Evolutionary conservation across 1,139 yeast genomes (phyloP), one percentile per base, ranked within the genome.

Genomic region (Taiozyma sp.): DNA sequence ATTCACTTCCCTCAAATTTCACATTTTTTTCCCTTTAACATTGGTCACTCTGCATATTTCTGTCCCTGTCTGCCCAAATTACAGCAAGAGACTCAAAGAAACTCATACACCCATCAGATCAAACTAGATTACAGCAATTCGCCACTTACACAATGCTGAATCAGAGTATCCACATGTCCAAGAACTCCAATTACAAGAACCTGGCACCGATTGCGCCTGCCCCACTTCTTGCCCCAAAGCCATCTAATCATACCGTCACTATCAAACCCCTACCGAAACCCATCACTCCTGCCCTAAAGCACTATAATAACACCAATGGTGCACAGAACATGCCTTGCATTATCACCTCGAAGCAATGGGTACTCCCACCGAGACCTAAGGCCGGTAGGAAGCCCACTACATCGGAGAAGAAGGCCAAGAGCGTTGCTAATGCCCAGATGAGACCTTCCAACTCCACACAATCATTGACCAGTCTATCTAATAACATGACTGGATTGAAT

Each of bases 291-390:
- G 24, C 24, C 1, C 2, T 37, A 6, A 35, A 35, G 11, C 39
- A 35, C 4, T 26, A 37, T 6, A 37, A 21, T 13, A 37, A 37
- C 4, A 10, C 34, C 14, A 24, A 37, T 21, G 43, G 24, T 13
- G 14, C 43, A 24, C 43, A 40, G 10, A 40, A 19, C 19, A 6
- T 40, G 9, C 47, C 51, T 2, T 47, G 51, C 9, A 50, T 50
- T n/a, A 47, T 50, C 29, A 50, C 52, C 2, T 47, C 50, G 8
- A 50, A 48, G 22, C 50, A 47, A 22, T 50, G 52, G 52, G 48
- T 50, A 6, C 37, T 50, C 5, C 52, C 52, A n/a, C 52, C 52
- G n/a, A 47, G 50, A 34, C 52, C 50, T 8, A 50, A 50, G 40
- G 52, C 52, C 2, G 52, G 52, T 2, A 48, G 52, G 19, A 50